Percentiles rank a stretch among this genome's conserved stretches.
Conservation (phyloP, 495 filamentous ascomycete genomes). For the Aspergillus nanangensis region DNA sequence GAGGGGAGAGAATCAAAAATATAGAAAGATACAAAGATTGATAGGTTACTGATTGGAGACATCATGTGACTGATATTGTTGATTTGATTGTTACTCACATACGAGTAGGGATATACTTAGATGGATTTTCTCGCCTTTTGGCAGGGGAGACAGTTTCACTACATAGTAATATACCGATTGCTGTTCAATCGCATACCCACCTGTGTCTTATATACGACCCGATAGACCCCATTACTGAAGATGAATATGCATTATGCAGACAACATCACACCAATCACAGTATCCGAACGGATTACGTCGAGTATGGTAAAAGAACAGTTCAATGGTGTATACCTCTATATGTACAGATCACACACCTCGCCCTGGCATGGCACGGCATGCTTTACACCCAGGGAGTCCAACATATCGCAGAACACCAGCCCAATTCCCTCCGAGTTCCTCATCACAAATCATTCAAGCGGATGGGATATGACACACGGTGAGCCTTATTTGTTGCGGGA, state of each 20-base stretch:
- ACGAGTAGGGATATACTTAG: too few species aligned
- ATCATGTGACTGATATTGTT: constrained; percentile 7
- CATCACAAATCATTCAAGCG: too few species aligned
- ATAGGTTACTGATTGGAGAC: background rate
- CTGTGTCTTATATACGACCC: background rate
- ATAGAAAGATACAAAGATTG: background rate
- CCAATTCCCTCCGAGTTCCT: constrained; percentile 2
- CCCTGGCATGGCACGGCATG: background rate
- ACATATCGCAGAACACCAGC: constrained; percentile 5
- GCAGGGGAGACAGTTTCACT: too few species aligned
- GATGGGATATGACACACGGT: too few species aligned
- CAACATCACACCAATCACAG: too few species aligned
- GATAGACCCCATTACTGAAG: too few species aligned
- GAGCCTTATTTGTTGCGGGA: background rate
- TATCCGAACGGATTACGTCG: too few species aligned
- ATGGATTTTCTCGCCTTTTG: too few species aligned
- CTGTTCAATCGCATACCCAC: background rate
- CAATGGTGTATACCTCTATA: constrained; percentile 42
- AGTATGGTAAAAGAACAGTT: constrained; percentile 23
- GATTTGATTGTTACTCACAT: too few species aligned
- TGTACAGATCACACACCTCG: constrained; percentile 34
- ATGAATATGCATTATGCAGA: too few species aligned
- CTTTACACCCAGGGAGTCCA: constrained; percentile 4
- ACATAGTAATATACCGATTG: background rate
- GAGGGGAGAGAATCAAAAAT: background rate